Evolutionary conservation across 805 yeast species (phyloP).

Genomic region (Danielia oregonensis): DNA sequence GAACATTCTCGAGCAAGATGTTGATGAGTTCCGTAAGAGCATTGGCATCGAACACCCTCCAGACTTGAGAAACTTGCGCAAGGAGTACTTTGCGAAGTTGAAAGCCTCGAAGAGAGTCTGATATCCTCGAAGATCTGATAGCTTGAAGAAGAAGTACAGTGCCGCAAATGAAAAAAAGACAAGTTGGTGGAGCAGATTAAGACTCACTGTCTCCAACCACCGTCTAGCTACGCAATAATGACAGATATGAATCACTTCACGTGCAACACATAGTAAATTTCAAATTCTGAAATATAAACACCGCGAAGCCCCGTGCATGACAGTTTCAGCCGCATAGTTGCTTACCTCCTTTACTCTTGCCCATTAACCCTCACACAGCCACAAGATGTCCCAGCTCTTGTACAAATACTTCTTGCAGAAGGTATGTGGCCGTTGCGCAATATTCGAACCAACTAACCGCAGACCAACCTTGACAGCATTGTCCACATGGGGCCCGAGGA

Average conservation of each 20-base stretch:
- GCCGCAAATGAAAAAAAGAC: conserved; percentile 2
- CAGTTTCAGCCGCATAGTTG: too few species aligned
- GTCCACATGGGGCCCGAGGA: conserved; percentile 26
- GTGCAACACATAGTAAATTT: too few species aligned
- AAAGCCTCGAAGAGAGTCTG: conserved; percentile 14
- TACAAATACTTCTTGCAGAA: conserved; percentile 35
- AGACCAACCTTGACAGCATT: conserved; percentile 27
- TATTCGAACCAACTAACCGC: conserved; percentile 3
- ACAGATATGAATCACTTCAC: too few species aligned
- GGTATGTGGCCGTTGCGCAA: conserved; percentile 25
- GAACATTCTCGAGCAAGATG: conserved; percentile 65
- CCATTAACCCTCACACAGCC: too few species aligned
- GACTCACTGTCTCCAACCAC: neutral
- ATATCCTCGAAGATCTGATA: too few species aligned
- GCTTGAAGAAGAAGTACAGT: too few species aligned
- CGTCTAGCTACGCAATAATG: too few species aligned
- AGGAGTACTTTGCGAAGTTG: conserved; percentile 31
- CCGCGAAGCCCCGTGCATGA: too few species aligned
- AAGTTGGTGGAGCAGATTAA: too few species aligned
- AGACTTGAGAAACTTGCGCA: conserved; percentile 66
- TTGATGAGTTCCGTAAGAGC: conserved; percentile 65
- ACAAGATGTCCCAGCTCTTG: conserved; percentile 30
- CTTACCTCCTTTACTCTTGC: too few species aligned
- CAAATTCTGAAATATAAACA: too few species aligned
- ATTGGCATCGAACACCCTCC: conserved; percentile 72